These are phyloP conservation scores for Tuber calosporum DNA, from an alignment of 495 filamentous ascomycete genomes.

Conservation along the genomic window DNA sequence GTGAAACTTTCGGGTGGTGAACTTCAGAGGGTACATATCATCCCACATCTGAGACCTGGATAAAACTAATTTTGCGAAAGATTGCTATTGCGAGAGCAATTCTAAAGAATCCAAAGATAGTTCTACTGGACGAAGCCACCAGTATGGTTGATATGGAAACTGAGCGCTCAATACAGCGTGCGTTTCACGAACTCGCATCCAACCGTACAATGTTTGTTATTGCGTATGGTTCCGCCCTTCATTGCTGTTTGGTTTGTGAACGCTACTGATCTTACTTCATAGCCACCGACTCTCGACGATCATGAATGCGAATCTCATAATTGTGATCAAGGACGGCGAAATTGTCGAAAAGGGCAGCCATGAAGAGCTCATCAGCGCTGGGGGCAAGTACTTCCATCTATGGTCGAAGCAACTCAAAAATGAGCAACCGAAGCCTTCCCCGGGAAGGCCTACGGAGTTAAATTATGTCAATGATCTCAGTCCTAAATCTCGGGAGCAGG, in stretches of 20 bases:
- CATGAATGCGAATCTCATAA: slow-evolving; percentile 61
- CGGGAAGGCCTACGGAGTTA: slow-evolving; percentile 22
- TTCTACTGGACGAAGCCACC: slow-evolving; percentile 54
- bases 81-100: slow-evolving; percentile 61
- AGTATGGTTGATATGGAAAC: slow-evolving; percentile 53
- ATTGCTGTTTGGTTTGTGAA: slow-evolving; percentile 11
- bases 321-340: slow-evolving; percentile 59
- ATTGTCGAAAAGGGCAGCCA: slow-evolving; percentile 61
- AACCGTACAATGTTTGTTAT: slow-evolving; percentile 58
- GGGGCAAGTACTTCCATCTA: slow-evolving; percentile 51
- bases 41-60: background rate
- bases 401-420: slow-evolving; percentile 41
- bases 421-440: slow-evolving; percentile 26
- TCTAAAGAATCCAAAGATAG: slow-evolving; percentile 48
- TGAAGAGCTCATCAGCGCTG: slow-evolving; percentile 51
- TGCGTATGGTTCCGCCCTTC: slow-evolving; percentile 46
- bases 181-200: slow-evolving; percentile 53
- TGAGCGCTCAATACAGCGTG: slow-evolving; percentile 64
- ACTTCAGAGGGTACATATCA: slow-evolving; percentile 53
- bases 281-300: slow-evolving; percentile 62
- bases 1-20: slow-evolving; percentile 67
- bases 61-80: slow-evolving; percentile 23
- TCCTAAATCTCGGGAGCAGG: slow-evolving; percentile 29
- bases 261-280: slow-evolving; percentile 20
- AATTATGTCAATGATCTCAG: slow-evolving; percentile 35